Conservation (phyloP, 306 rosid species). For the Quercus rubra region DNA sequence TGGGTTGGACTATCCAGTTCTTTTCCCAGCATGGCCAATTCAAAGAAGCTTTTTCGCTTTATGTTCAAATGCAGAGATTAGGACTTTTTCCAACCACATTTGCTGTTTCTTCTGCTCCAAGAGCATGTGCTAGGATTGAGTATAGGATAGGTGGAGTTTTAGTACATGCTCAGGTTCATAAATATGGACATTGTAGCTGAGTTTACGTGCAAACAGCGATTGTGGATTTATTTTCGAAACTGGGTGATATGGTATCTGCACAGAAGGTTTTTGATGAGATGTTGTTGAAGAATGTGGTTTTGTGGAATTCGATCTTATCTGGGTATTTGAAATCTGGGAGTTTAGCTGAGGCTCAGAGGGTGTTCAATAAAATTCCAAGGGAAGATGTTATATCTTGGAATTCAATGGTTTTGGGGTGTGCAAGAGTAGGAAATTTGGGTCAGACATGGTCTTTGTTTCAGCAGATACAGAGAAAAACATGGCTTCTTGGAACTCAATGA, state of each 20-base stretch:
- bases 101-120: conserved; percentile 63
- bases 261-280: conserved; percentile 59
- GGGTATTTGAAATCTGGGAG: conserved; percentile 54
- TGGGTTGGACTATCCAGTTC: conserved; percentile 70
- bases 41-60: conserved; percentile 48
- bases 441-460: conserved; percentile 47
- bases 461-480: conserved; percentile 50
- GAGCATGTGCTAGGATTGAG: conserved; percentile 55
- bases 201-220: conserved; percentile 66
- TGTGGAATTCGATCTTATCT: conserved; percentile 68
- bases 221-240: conserved; percentile 51
- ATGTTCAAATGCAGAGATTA: conserved; percentile 52
- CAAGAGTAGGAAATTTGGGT: conserved; percentile 49
- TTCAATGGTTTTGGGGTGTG: conserved; percentile 61
- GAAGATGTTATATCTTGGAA: conserved; percentile 76
- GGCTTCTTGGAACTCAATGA: conserved; percentile 72
- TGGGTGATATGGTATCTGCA: conserved; percentile 50
- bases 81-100: conserved; percentile 54
- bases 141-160: conserved; percentile 34
- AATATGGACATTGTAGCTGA: conserved; percentile 47
- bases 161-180: conserved; percentile 64
- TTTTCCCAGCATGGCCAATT: conserved; percentile 60
- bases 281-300: conserved; percentile 57
- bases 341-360: conserved; percentile 37
- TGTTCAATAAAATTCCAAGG: conserved; percentile 51